Evolutionary conservation across 169 alveolate genomes (phyloP), one percentile per base, ranked within the genome.

Genomic region (Plasmodium cynomolgi): DNA sequence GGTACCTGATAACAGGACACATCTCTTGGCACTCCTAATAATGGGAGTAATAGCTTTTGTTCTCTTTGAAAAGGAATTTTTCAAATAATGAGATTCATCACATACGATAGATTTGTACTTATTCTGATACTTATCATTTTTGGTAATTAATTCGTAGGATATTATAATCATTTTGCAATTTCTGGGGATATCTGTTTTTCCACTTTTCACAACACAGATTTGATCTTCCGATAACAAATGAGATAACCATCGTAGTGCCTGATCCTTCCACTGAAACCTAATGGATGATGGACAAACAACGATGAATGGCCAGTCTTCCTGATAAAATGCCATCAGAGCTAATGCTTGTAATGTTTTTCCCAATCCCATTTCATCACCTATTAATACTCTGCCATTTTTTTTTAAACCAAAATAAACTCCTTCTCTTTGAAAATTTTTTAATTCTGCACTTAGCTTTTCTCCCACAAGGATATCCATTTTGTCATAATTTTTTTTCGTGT

Each of bases 361-460:
- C 17, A 99, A 99, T 4, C 99, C 99, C 99, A 99, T 99, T 91
- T 99, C 99, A 93, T 98, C 99, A 4, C 99, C 99, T 9, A 99
- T 97, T 75, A 99, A 91, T 39, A 97, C 96, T 79, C 99, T 97
- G 11, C 99, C 99, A 90, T 98, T 97, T 83, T 98, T 96, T 75
- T 93, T 95, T 47, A 99, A 80, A 0, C 99, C 99, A 93, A 96
- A 98, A 41, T 96, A 88, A 17, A 99, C 97, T 37, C 99, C 99
- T 82, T 98, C 99, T 92, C 93, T 94, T 96, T 99, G 99, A 95
- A 98, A 99, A 23, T 98, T 97, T 83, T 92, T 95, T 85, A 98
- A 92, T 58, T 96, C 95, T 13, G 71, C 83, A 85, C 91, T 96
- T 54, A 98, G 84, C 91, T 77, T 95, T 20, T 96, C 94, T 26